Percentiles rank a stretch among this genome's conserved stretches.
These are phyloP conservation scores for Phialophora chinensis DNA, from an alignment of 2,329 filamentous ascomycete genomes.

Conservation along the genomic window DNA sequence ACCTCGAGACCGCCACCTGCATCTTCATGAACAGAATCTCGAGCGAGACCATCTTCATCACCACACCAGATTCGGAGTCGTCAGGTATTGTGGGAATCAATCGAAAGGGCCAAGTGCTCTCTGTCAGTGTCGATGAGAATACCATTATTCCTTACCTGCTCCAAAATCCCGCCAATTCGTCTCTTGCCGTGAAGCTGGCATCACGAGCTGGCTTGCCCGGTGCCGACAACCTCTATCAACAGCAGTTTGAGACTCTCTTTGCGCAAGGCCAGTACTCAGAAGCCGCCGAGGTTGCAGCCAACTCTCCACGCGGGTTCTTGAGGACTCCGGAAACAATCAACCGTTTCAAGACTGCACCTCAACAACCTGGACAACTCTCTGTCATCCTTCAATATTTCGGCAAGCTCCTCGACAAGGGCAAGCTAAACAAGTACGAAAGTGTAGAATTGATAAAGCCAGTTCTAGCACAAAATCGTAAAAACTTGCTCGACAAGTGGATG, in stretches of 20 bases:
- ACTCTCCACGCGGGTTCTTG: conserved; percentile 93
- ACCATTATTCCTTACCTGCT: conserved; percentile 93
- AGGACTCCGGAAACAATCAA: conserved; percentile 95
- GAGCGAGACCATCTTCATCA: conserved; percentile 98
- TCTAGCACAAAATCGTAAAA: conserved; percentile 89
- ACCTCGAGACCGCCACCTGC: conserved; percentile 90
- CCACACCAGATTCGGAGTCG: conserved; percentile 80
- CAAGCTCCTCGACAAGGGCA: conserved; percentile 93
- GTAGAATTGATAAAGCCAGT: conserved; percentile 92
- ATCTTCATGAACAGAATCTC: conserved; percentile 99
- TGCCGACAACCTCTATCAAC: conserved; percentile 88
- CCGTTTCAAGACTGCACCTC: conserved; percentile 85
- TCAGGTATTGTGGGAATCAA: conserved; percentile 93
- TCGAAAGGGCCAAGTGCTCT: conserved; percentile 94
- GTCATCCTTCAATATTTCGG: conserved; percentile 97
- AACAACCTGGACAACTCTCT: conserved; percentile 77
- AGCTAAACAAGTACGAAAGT: conserved; percentile 89
- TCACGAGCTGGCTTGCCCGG: conserved; percentile 92
- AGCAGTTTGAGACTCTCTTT: conserved; percentile 90
- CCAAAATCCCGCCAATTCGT: conserved; percentile 91
- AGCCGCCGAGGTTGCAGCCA: conserved; percentile 94
- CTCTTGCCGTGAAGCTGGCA: conserved; percentile 93
- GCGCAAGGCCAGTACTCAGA: conserved; percentile 79
- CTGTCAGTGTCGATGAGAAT: conserved; percentile 89
- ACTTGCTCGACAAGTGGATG: conserved; percentile 97